These are phyloP conservation scores for Podospora bellae-mahoneyi DNA, from an alignment of 495 filamentous ascomycete genomes.

Conservation along the genomic window DNA sequence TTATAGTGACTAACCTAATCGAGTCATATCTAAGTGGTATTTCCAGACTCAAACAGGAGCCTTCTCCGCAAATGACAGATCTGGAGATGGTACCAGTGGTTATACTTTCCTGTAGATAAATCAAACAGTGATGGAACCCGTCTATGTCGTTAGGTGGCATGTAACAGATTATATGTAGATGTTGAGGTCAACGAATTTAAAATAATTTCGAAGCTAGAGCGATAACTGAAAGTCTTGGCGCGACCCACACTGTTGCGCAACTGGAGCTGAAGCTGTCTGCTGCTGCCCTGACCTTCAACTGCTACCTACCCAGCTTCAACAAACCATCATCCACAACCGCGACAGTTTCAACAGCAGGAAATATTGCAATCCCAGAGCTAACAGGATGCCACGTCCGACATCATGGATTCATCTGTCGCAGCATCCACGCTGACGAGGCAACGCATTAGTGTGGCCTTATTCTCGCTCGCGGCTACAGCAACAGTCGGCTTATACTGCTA, in stretches of 20 bases:
- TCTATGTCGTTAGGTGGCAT: too few relatives aligned
- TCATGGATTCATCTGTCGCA: conserved; percentile 37
- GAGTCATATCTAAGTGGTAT: not conserved
- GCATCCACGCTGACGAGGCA: conserved; percentile 45
- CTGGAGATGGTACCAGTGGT: too few relatives aligned
- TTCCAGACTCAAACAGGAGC: not conserved
- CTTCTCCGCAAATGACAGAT: not conserved
- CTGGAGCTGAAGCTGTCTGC: too few relatives aligned
- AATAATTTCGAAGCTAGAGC: too few relatives aligned
- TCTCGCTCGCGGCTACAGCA: conserved; percentile 36
- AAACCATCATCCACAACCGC: not conserved
- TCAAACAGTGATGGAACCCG: too few relatives aligned
- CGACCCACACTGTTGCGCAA: not conserved
- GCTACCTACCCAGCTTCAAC: not conserved
- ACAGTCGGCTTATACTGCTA: conserved; percentile 44
- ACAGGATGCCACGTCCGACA: conserved; percentile 25
- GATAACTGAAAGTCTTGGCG: not conserved
- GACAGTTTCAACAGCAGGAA: not conserved
- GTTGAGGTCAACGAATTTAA: too few relatives aligned
- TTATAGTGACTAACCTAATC: not conserved
- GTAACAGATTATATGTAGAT: too few relatives aligned
- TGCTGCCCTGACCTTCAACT: not conserved
- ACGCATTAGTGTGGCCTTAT: conserved; percentile 37
- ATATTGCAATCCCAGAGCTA: conserved; percentile 3
- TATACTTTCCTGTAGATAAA: too few relatives aligned